Evolutionary conservation across 2,329 filamentous ascomycete species (phyloP), one percentile per base, ranked within the genome.

Genomic region (Calonectria hawksworthii): DNA sequence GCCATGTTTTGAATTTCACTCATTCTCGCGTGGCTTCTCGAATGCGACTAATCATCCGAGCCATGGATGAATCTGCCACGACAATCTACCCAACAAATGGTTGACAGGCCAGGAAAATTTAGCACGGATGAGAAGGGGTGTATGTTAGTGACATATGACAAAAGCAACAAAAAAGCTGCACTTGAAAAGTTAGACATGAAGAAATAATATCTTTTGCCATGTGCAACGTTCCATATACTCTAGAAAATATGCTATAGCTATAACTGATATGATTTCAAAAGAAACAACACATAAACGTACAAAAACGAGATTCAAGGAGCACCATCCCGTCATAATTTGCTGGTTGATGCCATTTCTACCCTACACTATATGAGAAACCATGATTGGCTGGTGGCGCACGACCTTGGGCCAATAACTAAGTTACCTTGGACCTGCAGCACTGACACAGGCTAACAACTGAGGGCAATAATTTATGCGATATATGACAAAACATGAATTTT

Each of bases 401-500:
- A 61, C 34, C 23, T 26, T 41, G 1, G 56, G 10, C 23, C 56
- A 16, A 8, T 23, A 63, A 28, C 23, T 41, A 63, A 30, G 54
- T 38, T 26, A 28, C 30, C 28, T 21, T 32, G 14, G 18, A n/a
- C 28, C 52, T 34, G 52, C 28, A 56, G 28, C 56, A 21, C 56
- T 41, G 56, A 63, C 56, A 38, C 36, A 28, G 36, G 56, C 23
- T 21, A 63, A 41, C 26, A 16, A 26, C 18, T 18, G 13, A 63
- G 32, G 34, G 34, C 23, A 21, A 63, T 63, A 63, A 26, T 63
- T 63, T 63, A 63, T 63, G 56, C 56, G 34, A 63, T 63, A 61
- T 61, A 63, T 63, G 56, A 41, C 16, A 26, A 36, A 26, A 59
- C 11, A 61, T 23, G n/a, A 38, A 26, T 9, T 13, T 26, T 28